These are phyloP conservation scores for Ampelomyces quisqualis DNA, from an alignment of 2,329 filamentous ascomycete genomes.

Conservation along the genomic window DNA sequence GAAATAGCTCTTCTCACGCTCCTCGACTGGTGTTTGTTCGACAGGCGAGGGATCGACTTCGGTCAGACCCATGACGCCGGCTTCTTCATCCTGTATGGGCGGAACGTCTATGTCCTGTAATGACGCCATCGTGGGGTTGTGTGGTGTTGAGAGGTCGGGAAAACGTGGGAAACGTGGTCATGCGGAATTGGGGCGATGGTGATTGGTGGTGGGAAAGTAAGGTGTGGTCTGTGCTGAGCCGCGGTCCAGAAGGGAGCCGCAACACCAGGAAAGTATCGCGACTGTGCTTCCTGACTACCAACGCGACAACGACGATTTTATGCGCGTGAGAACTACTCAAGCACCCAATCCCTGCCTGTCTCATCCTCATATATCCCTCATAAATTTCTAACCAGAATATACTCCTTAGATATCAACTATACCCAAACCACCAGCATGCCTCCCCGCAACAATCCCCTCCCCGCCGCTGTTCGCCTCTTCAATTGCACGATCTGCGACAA, in stretches of 20 bases:
- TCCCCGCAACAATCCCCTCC: constrained; percentile 47
- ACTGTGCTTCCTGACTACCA: neutral
- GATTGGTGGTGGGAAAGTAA: constrained; percentile 24
- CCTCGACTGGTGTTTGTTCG: constrained; percentile 54
- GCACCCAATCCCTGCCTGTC: too few species aligned
- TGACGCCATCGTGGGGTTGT: constrained; percentile 12
- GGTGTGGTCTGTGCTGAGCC: constrained; percentile 20
- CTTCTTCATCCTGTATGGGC: constrained; percentile 35
- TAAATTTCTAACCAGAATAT: neutral
- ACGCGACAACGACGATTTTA: neutral
- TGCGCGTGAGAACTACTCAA: neutral
- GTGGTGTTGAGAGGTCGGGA: constrained; percentile 2
- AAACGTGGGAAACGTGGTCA: constrained; percentile 1
- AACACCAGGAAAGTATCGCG: constrained; percentile 8
- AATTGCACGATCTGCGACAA: constrained; percentile 75
- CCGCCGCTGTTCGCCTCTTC: constrained; percentile 43
- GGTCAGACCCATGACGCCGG: constrained; percentile 65
- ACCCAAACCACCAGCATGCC: constrained; percentile 14
- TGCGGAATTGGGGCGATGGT: constrained; percentile 31
- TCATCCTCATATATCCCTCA: too few species aligned
- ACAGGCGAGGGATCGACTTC: constrained; percentile 84
- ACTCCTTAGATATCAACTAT: neutral
- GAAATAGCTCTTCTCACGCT: constrained; percentile 55
- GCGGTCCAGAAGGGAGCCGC: constrained; percentile 14
- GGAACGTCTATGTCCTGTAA: constrained; percentile 15